phyloP scores from a whole-genome alignment of 2,329 filamentous ascomycete genomes.

The Xylariaceae sp. region DNA sequence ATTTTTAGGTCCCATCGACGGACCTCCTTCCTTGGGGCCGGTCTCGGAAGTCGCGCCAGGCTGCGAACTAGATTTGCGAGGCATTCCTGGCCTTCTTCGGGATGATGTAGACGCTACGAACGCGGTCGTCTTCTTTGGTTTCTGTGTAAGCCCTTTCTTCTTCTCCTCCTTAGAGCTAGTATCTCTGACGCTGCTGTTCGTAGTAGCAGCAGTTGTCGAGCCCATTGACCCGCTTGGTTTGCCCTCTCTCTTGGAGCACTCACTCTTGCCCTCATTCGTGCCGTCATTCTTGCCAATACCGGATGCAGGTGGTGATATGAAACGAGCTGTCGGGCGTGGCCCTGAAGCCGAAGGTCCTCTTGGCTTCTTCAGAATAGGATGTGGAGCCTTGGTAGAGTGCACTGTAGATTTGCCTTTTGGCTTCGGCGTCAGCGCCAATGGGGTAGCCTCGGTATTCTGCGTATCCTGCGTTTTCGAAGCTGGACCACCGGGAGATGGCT shows the following conservation, averaged over 20 bases:
- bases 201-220: conserved; percentile 36
- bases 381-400: conserved; percentile 44
- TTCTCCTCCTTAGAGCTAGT: conserved; percentile 25
- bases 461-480: conserved; percentile 12
- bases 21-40: conserved; percentile 27
- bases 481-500: conserved; percentile 25
- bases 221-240: conserved; percentile 35
- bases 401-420: conserved; percentile 28
- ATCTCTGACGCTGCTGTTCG: conserved; percentile 26
- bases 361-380: conserved; percentile 57
- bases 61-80: conserved; percentile 45
- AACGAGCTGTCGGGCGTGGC: conserved; percentile 56
- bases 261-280: no score
- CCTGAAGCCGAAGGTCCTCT: conserved; percentile 49
- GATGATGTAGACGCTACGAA: conserved; percentile 42
- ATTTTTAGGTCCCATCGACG: conserved; percentile 24
- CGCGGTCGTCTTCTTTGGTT: conserved; percentile 34
- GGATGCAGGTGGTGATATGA: conserved; percentile 50
- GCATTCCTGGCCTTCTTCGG: conserved; percentile 43
- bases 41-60: conserved; percentile 34
- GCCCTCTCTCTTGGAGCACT: background rate
- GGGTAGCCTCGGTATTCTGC: conserved; percentile 9
- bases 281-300: conserved; percentile 37
- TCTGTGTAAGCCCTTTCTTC: conserved; percentile 20
- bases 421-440: conserved; percentile 20